Percentiles rank a stretch among this genome's conserved stretches.
Evolutionary conservation across 2,329 filamentous ascomycete genomes (phyloP).

Genomic region (Blastomyces gilchristii): DNA sequence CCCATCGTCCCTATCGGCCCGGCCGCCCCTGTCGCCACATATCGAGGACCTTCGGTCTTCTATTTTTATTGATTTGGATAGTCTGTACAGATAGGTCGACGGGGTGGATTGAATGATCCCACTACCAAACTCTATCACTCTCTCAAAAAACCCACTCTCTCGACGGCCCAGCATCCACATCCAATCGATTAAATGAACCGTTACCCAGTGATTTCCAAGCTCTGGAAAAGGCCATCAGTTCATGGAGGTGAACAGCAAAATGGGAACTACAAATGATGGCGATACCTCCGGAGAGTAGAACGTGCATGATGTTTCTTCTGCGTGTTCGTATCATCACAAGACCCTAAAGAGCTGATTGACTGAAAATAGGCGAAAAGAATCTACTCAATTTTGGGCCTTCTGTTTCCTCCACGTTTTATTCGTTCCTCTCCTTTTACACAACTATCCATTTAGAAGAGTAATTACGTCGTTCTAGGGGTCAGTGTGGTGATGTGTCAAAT

Average conservation of each 20-base stretch:
- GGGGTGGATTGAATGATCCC: background rate
- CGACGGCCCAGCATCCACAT: background rate
- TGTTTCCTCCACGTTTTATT: background rate
- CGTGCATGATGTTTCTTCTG: background rate
- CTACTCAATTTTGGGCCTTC: background rate
- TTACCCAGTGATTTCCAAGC: background rate
- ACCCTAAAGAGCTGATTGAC: constrained; percentile 2
- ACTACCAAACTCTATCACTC: background rate
- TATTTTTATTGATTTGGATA: background rate
- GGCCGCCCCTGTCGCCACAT: background rate
- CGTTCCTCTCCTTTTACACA: background rate
- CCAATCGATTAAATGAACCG: background rate
- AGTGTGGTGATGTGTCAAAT: background rate
- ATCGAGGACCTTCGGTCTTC: background rate
- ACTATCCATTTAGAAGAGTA: background rate
- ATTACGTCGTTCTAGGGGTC: background rate
- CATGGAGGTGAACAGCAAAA: background rate
- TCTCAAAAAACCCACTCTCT: background rate
- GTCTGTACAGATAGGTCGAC: background rate
- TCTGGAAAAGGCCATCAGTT: background rate
- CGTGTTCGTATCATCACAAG: background rate
- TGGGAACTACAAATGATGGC: background rate
- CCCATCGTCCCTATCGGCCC: background rate
- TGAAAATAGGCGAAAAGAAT: background rate
- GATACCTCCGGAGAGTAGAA: background rate